Evolutionary conservation across 1,139 yeast genomes (phyloP).

Genomic region (Saccharomyces pastorianus): DNA sequence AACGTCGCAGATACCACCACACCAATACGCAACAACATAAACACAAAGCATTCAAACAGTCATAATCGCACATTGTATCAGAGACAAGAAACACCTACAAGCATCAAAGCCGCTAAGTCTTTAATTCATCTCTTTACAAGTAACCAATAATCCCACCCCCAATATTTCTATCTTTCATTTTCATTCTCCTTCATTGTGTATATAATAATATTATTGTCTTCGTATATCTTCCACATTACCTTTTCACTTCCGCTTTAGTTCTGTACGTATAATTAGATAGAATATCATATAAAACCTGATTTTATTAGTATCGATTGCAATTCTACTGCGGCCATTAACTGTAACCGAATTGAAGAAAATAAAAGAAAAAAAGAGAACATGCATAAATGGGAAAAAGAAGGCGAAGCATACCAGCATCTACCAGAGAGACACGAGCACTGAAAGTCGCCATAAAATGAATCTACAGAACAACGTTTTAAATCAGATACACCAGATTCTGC

Average conservation of each 20-base stretch:
- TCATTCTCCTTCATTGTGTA: not conserved
- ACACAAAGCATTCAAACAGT: constrained; percentile 2
- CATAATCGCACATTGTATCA: constrained; percentile 1
- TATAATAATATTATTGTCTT: not conserved
- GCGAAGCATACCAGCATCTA: not conserved
- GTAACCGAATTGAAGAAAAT: not conserved
- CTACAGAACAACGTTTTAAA: not conserved
- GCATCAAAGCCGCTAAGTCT: constrained; percentile 31
- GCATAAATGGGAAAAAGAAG: not conserved
- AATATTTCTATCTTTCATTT: not conserved
- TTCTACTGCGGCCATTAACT: not conserved
- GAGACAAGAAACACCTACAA: constrained; percentile 28
- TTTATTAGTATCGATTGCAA: not conserved
- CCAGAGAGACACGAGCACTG: not conserved
- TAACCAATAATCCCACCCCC: not conserved
- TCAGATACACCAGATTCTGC: not conserved
- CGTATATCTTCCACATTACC: not conserved
- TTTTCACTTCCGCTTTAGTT: not conserved
- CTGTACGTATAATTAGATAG: not conserved
- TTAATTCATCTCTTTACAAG: constrained; percentile 21
- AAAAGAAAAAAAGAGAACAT: not conserved
- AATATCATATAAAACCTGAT: not conserved
- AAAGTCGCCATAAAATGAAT: not conserved
- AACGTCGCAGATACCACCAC: constrained; percentile 7
- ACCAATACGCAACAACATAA: constrained; percentile 11